Base-by-base conservation (phyloP, 495 filamentous ascomycete species). In the Corynascus novoguineensis region DNA sequence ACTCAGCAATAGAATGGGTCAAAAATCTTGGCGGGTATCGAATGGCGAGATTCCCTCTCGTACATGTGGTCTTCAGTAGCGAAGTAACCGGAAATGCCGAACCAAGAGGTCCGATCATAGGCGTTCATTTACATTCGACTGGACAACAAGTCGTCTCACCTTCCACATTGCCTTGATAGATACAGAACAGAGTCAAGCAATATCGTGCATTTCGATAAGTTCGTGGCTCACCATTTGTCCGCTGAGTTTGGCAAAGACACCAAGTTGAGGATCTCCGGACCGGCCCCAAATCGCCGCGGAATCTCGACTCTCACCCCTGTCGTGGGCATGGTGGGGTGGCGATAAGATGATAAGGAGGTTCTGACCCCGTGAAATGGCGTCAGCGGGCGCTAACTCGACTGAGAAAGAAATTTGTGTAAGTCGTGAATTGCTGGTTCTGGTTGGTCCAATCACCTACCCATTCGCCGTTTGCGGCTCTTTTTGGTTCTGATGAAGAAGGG, bases 281-380 rank as follows among this genome's bases (percentile, higher is more conserved):
- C 21, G 19, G 37, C 40, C 8, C 5, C 25, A 19, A 10, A 35
- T 24, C 48, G 60, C 63, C 63, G 63, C 65, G 60, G 65, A 68
- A 22, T 56, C 50, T 27, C 14, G 40, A 32, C 6, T n/a, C 21
- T 32, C 34, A 1, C 22, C 9, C 35, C 15, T 17, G 12, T n/a
- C 17, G 44, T 31, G 42, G 22, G 4, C 21, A 47, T 19, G 12
- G 59, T 28, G 44, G 59, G 54, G 59, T 51, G 59, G 42, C 59
- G 59, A 61, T 61, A 55, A 59, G 42, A n/a, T 21, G 47, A 57
- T 51, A 57, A 58, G 57, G 22, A 14, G 27, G 3, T 17, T 29
- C 22, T 1, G 50, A 32, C 37, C 55, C 35, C 60, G 60, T 62
- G 55, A 62, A 62, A 69, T 69, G 66, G 66, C 66, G 66, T 69